These are phyloP conservation scores for Nitzschia putrida DNA, from an alignment of 108 stramenopile species.

Conservation along the genomic window DNA sequence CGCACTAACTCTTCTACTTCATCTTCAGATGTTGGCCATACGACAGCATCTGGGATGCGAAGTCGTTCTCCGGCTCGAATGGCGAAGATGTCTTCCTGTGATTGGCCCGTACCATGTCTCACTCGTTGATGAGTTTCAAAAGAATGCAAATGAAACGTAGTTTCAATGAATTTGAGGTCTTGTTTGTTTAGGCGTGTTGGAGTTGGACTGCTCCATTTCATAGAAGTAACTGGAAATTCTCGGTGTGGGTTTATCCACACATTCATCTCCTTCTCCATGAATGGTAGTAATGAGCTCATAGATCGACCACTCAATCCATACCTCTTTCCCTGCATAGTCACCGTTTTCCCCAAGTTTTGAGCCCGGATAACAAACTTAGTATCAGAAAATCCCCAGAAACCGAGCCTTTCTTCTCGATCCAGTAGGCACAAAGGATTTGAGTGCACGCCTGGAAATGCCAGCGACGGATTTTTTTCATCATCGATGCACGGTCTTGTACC, in stretches of 20 bases:
- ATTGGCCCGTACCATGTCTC: conserved; percentile 86
- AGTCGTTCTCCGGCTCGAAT: conserved; percentile 54
- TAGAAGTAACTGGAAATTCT: conserved; percentile 21
- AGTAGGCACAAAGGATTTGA: neutral
- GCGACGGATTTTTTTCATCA: neutral
- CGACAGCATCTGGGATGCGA: conserved; percentile 82
- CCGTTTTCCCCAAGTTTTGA: conserved; percentile 26
- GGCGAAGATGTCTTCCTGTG: conserved; percentile 75
- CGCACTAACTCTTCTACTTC: conserved; percentile 62
- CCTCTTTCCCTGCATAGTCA: conserved; percentile 72
- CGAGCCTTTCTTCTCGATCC: conserved; percentile 58
- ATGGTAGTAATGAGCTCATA: conserved; percentile 64
- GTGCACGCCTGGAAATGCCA: neutral
- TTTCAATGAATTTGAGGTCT: conserved; percentile 10
- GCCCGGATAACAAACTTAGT: conserved; percentile 68
- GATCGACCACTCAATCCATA: conserved; percentile 63
- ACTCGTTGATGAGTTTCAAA: conserved; percentile 46
- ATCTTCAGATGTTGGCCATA: conserved; percentile 62
- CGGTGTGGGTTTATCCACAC: conserved; percentile 56
- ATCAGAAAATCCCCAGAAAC: conserved; percentile 86
- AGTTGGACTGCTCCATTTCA: conserved; percentile 13
- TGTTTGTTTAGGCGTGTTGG: neutral
- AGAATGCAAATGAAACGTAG: conserved; percentile 33
- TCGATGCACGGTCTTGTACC: neutral
- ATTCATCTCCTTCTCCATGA: conserved; percentile 71